Percentiles rank a stretch among this genome's conserved stretches.
phyloP scores from a whole-genome alignment of 1,284 basidiomycete species.

The Trichosporon inkin region DNA sequence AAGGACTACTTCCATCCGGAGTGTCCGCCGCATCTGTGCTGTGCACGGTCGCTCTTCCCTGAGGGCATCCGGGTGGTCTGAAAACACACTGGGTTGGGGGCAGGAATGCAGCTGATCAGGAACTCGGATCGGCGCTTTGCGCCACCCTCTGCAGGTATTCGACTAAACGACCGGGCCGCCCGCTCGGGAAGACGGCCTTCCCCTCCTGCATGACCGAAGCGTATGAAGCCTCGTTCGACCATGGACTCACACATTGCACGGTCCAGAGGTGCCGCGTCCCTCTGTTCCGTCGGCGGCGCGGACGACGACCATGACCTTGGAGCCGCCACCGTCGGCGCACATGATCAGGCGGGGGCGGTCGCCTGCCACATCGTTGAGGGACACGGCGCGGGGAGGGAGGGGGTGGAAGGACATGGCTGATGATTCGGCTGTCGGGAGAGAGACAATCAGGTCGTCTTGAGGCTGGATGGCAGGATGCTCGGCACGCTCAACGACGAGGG shows the following conservation, averaged over 20 bases:
- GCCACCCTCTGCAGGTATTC: no score
- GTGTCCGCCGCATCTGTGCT: no score
- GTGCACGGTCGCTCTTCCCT: neutral
- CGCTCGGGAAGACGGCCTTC: no score
- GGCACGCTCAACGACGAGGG: neutral
- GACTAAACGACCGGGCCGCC: no score
- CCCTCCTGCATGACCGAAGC: no score
- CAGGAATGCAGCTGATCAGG: neutral
- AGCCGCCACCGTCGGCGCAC: constrained; percentile 43
- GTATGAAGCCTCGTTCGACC: no score
- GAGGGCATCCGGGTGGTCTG: neutral
- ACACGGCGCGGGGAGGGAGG: constrained; percentile 3
- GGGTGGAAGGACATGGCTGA: neutral
- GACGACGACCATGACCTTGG: constrained; percentile 43
- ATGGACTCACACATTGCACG: constrained; percentile 41
- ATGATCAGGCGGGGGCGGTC: constrained; percentile 30
- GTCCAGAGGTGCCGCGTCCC: constrained; percentile 40
- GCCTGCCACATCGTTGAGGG: neutral
- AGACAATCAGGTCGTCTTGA: neutral
- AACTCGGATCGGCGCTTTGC: no score
- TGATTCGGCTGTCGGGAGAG: neutral
- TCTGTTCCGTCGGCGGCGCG: constrained; percentile 37
- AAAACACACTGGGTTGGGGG: neutral
- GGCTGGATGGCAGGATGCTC: neutral
- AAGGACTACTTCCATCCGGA: no score